phyloP scores from a whole-genome alignment of 108 stramenopile species.

The Cyclostephanos tholiformis region DNA sequence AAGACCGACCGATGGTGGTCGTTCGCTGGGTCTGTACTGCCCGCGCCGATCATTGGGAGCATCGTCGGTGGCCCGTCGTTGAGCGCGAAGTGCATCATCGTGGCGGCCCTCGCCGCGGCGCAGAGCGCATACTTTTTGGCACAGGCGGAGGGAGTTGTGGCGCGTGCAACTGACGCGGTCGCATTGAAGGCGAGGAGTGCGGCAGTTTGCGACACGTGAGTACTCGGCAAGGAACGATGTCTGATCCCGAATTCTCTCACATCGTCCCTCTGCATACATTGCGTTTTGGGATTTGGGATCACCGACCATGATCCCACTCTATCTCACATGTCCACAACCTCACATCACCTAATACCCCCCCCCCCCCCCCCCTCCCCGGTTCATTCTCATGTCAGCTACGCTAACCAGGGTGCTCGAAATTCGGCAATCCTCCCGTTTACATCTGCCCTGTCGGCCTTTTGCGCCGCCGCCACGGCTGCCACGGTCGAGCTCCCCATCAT shows the following conservation, averaged over 20 bases:
- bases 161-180: slow-evolving; percentile 84
- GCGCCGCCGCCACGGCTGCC: slow-evolving; percentile 89
- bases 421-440: slow-evolving; percentile 91
- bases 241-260: too few relatives aligned
- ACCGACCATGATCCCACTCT: too few relatives aligned
- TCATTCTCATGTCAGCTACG: slow-evolving; percentile 56
- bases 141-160: slow-evolving; percentile 67
- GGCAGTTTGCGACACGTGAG: slow-evolving; percentile 82
- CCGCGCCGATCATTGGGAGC: slow-evolving; percentile 78
- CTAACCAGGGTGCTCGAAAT: slow-evolving; percentile 86
- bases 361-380: too few relatives aligned
- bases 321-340: too few relatives aligned
- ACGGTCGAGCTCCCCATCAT: slow-evolving; percentile 85
- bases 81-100: slow-evolving; percentile 76
- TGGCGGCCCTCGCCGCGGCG: slow-evolving; percentile 81
- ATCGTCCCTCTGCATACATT: too few relatives aligned
- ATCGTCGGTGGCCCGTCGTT: slow-evolving; percentile 73
- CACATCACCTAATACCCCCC: too few relatives aligned
- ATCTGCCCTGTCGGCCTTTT: slow-evolving; percentile 78
- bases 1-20: slow-evolving; percentile 63
- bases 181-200: slow-evolving; percentile 84
- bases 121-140: slow-evolving; percentile 86
- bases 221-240: too few relatives aligned
- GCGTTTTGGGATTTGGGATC: too few relatives aligned
- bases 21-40: slow-evolving; percentile 68